Base-by-base conservation (phyloP, 768 basidiomycete genomes). In the Strobilomyces echinocephalus region DNA sequence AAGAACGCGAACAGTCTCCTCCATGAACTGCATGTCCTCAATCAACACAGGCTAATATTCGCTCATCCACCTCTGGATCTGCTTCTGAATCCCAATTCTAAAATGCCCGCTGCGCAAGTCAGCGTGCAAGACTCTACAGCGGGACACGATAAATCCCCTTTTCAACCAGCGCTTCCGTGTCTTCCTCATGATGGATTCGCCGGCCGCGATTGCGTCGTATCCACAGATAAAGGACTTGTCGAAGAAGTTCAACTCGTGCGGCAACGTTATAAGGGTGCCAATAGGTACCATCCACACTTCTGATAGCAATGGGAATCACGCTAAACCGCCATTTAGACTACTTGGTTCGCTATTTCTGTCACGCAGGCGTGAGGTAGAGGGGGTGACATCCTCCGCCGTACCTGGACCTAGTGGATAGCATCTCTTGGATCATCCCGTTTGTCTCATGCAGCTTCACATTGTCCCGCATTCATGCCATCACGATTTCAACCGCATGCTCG, bases 291-390 rank as follows among this genome's bases (percentile, higher is more conserved):
- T n/a, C 21, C 46, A 35, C 31, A 38, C 20, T 40, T 46, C 33
- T 55, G 35, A 21, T 15, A 18, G 44, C 33, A 35, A 8, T 48
- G 24, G 51, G 14, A 20, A 14, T 26, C 34, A 21, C 44, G 30
- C 53, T 60, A 24, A 63, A 41, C 41, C 21, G 49, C 48, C 46
- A 45, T 47, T 38, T 59, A 90, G 88, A 64, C 62, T 83, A 10
- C 66, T 91, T 38, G 81, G 87, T 34, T 81, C 79, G 1, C 66
- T 86, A 40, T 82, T 90, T 60, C 76, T 88, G 46, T 83, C 77
- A 47, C 80, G 88, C 39, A 77, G 78, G 56, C 73, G 69, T 50
- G 64, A 63, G 39, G 60, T 72, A 8, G 56, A 64, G 43, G 59
- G 31, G 7, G 45, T 20, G 28, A 20, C 30, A 24, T 41, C 45